These are phyloP conservation scores for Penicillium sp. DNA, from an alignment of 2,329 filamentous ascomycete genomes.

Conservation along the genomic window DNA sequence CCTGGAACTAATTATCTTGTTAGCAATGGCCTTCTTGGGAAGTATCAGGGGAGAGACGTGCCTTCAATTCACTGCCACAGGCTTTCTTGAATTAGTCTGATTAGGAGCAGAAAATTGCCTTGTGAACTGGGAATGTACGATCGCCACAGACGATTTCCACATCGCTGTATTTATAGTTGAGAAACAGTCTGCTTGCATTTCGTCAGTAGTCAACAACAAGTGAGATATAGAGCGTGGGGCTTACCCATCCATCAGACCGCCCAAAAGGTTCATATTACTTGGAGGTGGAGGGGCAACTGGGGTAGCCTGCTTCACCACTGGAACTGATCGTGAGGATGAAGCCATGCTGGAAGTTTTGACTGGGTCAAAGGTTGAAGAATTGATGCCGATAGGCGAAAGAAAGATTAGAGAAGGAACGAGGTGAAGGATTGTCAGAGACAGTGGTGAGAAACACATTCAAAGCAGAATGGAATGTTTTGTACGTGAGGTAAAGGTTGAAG, in stretches of 20 bases:
- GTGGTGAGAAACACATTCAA: background rate
- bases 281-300: background rate
- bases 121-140: background rate
- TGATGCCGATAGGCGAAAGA: background rate
- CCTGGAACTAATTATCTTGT: background rate
- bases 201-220: background rate
- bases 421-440: background rate
- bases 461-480: too few species aligned
- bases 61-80: conserved; percentile 1
- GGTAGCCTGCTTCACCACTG: background rate
- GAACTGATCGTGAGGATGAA: background rate
- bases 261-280: background rate
- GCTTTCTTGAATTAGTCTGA: conserved; percentile 5
- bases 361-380: background rate
- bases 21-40: background rate
- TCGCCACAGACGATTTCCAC: conserved; percentile 3
- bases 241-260: background rate
- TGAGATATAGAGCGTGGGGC: background rate
- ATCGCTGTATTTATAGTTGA: conserved; percentile 1
- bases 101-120: background rate
- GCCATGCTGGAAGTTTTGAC: background rate
- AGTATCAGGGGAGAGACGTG: background rate
- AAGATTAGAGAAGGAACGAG: background rate
- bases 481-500: too few species aligned
- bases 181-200: background rate